Conservation (phyloP, 1,284 basidiomycete genomes). For the Trichosporon asahii region DNA sequence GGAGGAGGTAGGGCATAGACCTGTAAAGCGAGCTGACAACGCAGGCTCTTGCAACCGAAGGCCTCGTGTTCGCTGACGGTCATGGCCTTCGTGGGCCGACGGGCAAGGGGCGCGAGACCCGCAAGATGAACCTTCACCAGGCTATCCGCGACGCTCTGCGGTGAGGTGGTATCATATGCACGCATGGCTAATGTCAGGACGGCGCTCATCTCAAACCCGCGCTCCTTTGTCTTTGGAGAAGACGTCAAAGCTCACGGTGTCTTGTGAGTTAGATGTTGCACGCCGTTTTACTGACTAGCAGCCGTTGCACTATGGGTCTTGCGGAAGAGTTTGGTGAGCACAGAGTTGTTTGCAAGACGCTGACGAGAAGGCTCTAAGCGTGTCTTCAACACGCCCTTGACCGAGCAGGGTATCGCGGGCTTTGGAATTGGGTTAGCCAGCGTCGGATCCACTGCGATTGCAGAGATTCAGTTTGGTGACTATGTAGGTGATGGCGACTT, state of each 20-base stretch:
- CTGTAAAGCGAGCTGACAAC: not conserved
- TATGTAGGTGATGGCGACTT: slow-evolving; percentile 31
- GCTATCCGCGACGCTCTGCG: slow-evolving; percentile 83
- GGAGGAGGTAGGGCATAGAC: slow-evolving; percentile 28
- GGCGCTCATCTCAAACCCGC: slow-evolving; percentile 77
- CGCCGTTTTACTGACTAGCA: slow-evolving; percentile 38
- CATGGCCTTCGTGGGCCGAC: slow-evolving; percentile 55
- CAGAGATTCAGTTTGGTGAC: slow-evolving; percentile 71
- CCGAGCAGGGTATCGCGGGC: slow-evolving; percentile 91
- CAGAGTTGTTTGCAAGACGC: not conserved
- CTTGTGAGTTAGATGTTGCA: slow-evolving; percentile 71
- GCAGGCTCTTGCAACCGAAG: slow-evolving; percentile 65
- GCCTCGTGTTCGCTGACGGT: slow-evolving; percentile 66
- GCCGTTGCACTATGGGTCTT: slow-evolving; percentile 63
- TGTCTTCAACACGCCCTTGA: slow-evolving; percentile 92
- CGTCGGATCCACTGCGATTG: slow-evolving; percentile 92
- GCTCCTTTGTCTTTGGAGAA: slow-evolving; percentile 84
- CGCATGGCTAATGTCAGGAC: slow-evolving; percentile 56
- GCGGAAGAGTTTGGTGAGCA: slow-evolving; percentile 81
- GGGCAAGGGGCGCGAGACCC: slow-evolving; percentile 72
- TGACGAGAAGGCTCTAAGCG: slow-evolving; percentile 70
- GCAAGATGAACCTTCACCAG: slow-evolving; percentile 88
- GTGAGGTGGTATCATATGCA: slow-evolving; percentile 51
- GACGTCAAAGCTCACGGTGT: slow-evolving; percentile 92
- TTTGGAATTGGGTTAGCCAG: slow-evolving; percentile 88